phyloP scores from a whole-genome alignment of 192 early-diverging fungal genomes.

The Cladochytrium replicatum region DNA sequence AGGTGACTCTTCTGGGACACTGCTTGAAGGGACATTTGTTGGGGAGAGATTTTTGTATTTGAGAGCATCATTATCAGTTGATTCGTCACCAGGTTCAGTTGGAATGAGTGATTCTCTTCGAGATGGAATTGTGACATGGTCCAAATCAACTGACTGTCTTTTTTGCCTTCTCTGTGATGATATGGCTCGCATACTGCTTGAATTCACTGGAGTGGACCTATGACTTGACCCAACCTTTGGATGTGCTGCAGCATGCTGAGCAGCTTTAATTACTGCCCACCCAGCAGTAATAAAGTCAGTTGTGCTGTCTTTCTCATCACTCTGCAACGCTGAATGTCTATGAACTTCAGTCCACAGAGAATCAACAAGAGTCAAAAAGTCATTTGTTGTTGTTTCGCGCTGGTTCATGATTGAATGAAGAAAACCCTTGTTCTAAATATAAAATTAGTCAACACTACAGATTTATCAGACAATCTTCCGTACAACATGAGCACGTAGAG shows the following conservation, averaged over 20 bases:
- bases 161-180: slow-evolving; percentile 1
- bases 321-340: slow-evolving; percentile 17
- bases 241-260: slow-evolving; percentile 28
- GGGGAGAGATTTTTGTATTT: neutral
- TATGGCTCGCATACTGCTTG: neutral
- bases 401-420: slow-evolving; percentile 35
- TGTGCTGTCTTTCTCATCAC: slow-evolving; percentile 15
- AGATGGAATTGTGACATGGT: slow-evolving; percentile 1
- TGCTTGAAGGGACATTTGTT: neutral
- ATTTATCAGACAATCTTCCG: slow-evolving; percentile 14
- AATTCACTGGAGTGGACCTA: neutral
- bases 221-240: slow-evolving; percentile 13
- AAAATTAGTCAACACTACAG: slow-evolving; percentile 1
- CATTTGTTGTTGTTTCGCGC: slow-evolving; percentile 10
- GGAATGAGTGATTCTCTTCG: neutral
- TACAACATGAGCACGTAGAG: slow-evolving; percentile 28
- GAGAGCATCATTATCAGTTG: neutral
- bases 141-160: neutral
- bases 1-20: neutral
- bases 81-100: neutral
- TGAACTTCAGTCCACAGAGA: slow-evolving; percentile 32
- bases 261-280: slow-evolving; percentile 35
- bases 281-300: slow-evolving; percentile 39
- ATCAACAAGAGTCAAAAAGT: slow-evolving; percentile 36
- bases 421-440: slow-evolving; percentile 14